Conservation (phyloP, 345 rosid species). For the Carallia pectinifolia region DNA sequence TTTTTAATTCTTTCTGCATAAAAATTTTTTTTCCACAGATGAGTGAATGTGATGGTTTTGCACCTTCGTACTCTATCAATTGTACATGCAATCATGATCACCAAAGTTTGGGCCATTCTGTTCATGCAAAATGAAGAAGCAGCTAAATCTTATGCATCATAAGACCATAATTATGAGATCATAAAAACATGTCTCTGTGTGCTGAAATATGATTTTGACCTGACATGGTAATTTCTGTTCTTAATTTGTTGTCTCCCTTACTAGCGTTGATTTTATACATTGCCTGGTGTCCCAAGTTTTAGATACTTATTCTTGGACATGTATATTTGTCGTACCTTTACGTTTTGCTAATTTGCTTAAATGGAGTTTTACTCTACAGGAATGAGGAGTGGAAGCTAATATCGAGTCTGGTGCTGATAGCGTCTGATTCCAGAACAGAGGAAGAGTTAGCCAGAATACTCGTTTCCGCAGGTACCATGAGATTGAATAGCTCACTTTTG, state of each 20-base stretch:
- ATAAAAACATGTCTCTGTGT: constrained; percentile 66
- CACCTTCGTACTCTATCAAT: background rate
- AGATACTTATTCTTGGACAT: no score
- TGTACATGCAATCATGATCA: background rate
- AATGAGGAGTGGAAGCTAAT: constrained; percentile 88
- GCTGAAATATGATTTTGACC: constrained; percentile 80
- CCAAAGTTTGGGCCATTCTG: background rate
- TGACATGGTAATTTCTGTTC: constrained; percentile 63
- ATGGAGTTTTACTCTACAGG: constrained; percentile 35
- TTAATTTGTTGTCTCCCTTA: background rate
- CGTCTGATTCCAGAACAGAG: constrained; percentile 80
- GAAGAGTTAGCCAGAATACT: constrained; percentile 76
- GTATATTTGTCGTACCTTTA: background rate
- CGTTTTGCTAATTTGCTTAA: background rate
- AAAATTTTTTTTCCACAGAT: no score
- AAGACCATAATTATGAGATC: constrained; percentile 57
- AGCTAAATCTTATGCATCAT: constrained; percentile 38
- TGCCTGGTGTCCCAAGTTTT: background rate
- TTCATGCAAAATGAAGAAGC: constrained; percentile 45
- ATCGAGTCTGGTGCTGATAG: constrained; percentile 64
- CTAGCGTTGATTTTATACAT: background rate
- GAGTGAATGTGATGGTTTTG: constrained; percentile 7
- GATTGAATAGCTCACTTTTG: no score
- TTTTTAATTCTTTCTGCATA: background rate
- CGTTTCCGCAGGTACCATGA: no score